phyloP scores from a whole-genome alignment of 108 stramenopile species.

The Cyclotella baltica region DNA sequence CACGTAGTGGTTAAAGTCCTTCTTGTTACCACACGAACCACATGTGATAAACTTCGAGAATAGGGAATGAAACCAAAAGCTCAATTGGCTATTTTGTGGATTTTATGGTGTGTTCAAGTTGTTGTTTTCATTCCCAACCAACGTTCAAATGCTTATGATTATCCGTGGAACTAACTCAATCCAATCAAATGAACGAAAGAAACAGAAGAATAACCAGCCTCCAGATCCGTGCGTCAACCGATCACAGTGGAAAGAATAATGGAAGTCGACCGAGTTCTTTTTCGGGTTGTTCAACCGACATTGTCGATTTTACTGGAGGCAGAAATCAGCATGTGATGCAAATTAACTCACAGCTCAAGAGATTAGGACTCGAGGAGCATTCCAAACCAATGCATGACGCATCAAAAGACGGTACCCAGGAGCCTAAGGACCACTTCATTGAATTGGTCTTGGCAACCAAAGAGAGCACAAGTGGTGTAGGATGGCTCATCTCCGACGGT shows the following conservation, averaged over 20 bases:
- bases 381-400: background rate
- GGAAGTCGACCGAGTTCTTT: slow-evolving; percentile 3
- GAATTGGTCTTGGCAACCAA: slow-evolving; percentile 38
- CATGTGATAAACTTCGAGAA: no score
- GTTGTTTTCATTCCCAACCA: no score
- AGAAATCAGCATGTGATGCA: background rate
- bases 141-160: no score
- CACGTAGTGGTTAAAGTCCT: no score
- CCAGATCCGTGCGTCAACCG: background rate
- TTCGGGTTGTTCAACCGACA: background rate
- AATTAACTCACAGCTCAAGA: background rate
- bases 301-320: slow-evolving; percentile 2
- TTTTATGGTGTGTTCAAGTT: no score
- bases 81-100: no score
- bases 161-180: no score
- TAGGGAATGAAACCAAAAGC: no score
- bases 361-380: background rate
- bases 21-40: no score
- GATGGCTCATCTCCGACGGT: slow-evolving; percentile 29
- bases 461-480: slow-evolving; percentile 35
- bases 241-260: background rate
- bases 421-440: slow-evolving; percentile 10
- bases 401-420: background rate
- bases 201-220: background rate
- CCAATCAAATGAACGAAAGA: no score